These are phyloP conservation scores for Ichthyophthirius multifiliis DNA, from an alignment of 169 alveolate species.

Conservation along the genomic window DNA sequence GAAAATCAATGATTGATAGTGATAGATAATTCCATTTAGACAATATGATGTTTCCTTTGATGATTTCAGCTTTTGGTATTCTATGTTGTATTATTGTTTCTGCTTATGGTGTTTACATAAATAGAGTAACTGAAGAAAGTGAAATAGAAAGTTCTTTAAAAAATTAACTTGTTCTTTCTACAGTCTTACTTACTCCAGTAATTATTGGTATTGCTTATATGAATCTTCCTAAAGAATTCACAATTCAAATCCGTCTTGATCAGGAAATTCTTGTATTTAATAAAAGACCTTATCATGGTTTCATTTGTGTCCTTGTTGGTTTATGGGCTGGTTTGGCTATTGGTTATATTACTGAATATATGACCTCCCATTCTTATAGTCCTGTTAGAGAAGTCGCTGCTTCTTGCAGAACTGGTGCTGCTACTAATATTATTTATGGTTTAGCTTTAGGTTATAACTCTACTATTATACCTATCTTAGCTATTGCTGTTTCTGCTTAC, in stretches of 20 bases:
- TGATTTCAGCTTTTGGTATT: slow-evolving; percentile 80
- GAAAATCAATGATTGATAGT: slow-evolving; percentile 26
- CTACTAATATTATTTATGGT: slow-evolving; percentile 87
- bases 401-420: slow-evolving; percentile 84
- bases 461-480: slow-evolving; percentile 81
- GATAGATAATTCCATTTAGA: slow-evolving; percentile 37
- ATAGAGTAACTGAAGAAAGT: slow-evolving; percentile 53
- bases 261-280: slow-evolving; percentile 1
- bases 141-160: slow-evolving; percentile 84
- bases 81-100: slow-evolving; percentile 76
- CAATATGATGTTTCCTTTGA: slow-evolving; percentile 73
- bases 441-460: slow-evolving; percentile 88
- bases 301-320: slow-evolving; percentile 74
- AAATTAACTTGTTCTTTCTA: slow-evolving; percentile 81
- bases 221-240: slow-evolving; percentile 51
- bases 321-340: slow-evolving; percentile 82
- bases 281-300: slow-evolving; percentile 53
- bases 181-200: slow-evolving; percentile 83
- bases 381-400: slow-evolving; percentile 87
- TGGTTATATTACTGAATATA: slow-evolving; percentile 84
- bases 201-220: slow-evolving; percentile 49
- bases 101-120: slow-evolving; percentile 60
- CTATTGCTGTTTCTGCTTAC: slow-evolving; percentile 76
- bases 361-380: slow-evolving; percentile 83
- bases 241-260: slow-evolving; percentile 29